Evolutionary conservation across 192 early-diverging fungal genomes (phyloP).

Genomic region (Entomortierella parvispora): DNA sequence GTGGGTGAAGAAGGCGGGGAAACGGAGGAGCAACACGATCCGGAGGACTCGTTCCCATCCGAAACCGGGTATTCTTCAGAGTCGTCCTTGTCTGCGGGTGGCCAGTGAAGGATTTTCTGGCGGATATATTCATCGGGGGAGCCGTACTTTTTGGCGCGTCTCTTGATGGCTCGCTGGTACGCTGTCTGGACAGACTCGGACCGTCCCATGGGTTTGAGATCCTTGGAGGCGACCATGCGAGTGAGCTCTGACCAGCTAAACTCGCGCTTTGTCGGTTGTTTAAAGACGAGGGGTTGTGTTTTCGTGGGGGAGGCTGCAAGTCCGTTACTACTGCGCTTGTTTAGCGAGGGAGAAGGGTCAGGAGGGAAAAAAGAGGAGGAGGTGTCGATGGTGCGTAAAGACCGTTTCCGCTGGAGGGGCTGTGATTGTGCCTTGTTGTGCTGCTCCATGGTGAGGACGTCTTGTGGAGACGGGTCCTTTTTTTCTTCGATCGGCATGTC

Average conservation of each 20-base stretch:
- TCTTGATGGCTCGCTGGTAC: slow-evolving; percentile 40
- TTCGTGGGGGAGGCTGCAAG: slow-evolving; percentile 14
- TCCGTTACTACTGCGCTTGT: background rate
- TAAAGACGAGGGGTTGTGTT: slow-evolving; percentile 49
- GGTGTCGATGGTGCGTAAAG: background rate
- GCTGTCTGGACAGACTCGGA: slow-evolving; percentile 34
- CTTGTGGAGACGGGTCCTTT: background rate
- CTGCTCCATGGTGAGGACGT: background rate
- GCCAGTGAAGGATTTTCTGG: slow-evolving; percentile 44
- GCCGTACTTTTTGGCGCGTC: slow-evolving; percentile 42
- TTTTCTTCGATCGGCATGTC: too few relatives aligned
- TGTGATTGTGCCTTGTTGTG: background rate
- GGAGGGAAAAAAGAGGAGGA: too few relatives aligned
- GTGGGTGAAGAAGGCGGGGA: slow-evolving; percentile 30
- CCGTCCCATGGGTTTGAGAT: slow-evolving; percentile 35
- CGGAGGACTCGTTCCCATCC: slow-evolving; percentile 46
- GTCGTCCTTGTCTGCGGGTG: slow-evolving; percentile 16
- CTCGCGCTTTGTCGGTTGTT: slow-evolving; percentile 47
- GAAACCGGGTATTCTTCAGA: background rate
- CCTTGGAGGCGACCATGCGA: slow-evolving; percentile 34
- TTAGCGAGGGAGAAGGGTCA: background rate
- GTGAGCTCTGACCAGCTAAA: slow-evolving; percentile 36
- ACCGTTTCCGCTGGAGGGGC: too few relatives aligned
- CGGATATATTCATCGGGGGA: slow-evolving; percentile 51
- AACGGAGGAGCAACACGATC: slow-evolving; percentile 1